Base-by-base conservation (phyloP, 2,329 filamentous ascomycete genomes). In the Pseudogymnoascus sp. region DNA sequence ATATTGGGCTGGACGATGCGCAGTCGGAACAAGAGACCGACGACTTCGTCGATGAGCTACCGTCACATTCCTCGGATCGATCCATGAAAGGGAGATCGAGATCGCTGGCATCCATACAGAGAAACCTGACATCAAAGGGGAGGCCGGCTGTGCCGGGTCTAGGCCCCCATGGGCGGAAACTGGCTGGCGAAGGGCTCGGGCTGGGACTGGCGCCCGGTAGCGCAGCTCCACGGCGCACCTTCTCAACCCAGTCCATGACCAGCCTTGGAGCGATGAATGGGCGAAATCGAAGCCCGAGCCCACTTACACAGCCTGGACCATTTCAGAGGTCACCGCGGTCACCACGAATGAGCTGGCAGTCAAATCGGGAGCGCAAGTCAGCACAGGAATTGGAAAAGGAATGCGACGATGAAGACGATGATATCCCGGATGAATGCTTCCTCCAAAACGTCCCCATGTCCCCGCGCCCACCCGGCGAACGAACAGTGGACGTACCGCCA, bases 361-460 rank as follows among this genome's bases (percentile, higher is more conserved):
- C 87, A 0, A 83, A 78, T 49, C 77, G 78, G 4, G 80, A 84
- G 43, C 81, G 87, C 63, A 93, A 91, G 73, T 85, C 87, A 0
- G 80, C 84, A 0, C 77, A 86, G 64, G 85, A 93, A 69, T 78
- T 91, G 61, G 90, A 95, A 72, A 83, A 84, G 62, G 90, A 93
- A 71, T 93, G 83, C 65, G 86, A 91, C 68, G 85, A 88, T 60
- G 88, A 93, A 67, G 88, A 92, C 61, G 89, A 92, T 70, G 85
- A 90, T 65, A 87, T 95, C 31, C 90, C 90, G 0, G 89, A 93
- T 25, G 89, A 90, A 61, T 83, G 90, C 23, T 82, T 92, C 61
- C 82, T 95, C 55, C 89, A 91, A 75, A 95, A 95, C 67, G 87
- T 95, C 1, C 90, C 90, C 4, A 85, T 95, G 52, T 93, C 90